Evolutionary conservation across 2,329 filamentous ascomycete genomes (phyloP).

Genomic region (Aspergillaceae sp.): DNA sequence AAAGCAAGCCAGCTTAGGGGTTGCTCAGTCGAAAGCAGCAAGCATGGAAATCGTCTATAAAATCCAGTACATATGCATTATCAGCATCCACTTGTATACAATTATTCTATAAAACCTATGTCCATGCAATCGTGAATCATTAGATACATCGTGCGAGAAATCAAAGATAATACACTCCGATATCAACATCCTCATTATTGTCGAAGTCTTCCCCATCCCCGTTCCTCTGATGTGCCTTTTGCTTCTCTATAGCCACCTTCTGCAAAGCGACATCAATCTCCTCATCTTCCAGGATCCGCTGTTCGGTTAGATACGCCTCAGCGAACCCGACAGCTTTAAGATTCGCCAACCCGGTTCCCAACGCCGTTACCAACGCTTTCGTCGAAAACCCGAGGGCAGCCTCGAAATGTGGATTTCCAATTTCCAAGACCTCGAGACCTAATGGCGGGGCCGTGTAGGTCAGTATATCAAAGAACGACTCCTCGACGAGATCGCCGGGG

Average conservation of each 20-base stretch:
- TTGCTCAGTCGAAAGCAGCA: no score
- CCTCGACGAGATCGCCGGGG: slow-evolving; percentile 21
- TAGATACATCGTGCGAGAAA: neutral
- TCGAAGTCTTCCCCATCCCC: neutral
- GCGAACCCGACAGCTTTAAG: slow-evolving; percentile 20
- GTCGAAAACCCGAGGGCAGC: slow-evolving; percentile 14
- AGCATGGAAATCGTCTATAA: no score
- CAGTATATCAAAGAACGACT: slow-evolving; percentile 20
- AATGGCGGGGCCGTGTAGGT: slow-evolving; percentile 8
- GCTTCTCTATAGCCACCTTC: slow-evolving; percentile 7
- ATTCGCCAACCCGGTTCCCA: slow-evolving; percentile 16
- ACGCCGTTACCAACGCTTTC: slow-evolving; percentile 11
- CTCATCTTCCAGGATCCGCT: slow-evolving; percentile 15
- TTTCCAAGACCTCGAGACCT: slow-evolving; percentile 21
- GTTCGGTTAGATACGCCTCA: slow-evolving; percentile 15
- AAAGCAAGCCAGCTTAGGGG: no score
- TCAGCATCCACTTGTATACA: no score
- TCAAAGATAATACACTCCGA: slow-evolving; percentile 14
- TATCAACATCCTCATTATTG: slow-evolving; percentile 1
- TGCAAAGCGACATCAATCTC: slow-evolving; percentile 20
- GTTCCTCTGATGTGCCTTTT: neutral
- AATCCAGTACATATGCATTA: no score
- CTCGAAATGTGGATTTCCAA: slow-evolving; percentile 14
- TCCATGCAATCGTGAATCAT: slow-evolving; percentile 2
- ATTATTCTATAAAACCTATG: neutral